These are phyloP conservation scores for Pseudogymnoascus pannorum DNA, from an alignment of 2,329 filamentous ascomycete species.

Conservation along the genomic window DNA sequence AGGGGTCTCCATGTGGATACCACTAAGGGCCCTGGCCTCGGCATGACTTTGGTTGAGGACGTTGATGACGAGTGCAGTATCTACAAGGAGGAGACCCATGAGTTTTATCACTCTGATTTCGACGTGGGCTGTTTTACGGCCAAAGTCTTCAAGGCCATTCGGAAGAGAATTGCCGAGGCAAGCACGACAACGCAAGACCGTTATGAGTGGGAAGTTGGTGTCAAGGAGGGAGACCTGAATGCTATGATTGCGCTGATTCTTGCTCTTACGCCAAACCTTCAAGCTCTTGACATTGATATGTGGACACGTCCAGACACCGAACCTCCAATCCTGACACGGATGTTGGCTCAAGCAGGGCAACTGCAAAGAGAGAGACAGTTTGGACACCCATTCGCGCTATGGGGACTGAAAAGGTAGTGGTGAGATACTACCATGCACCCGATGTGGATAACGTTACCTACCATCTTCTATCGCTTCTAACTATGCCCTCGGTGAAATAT, in stretches of 20 bases:
- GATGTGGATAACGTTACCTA: background rate
- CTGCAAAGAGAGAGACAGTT: background rate
- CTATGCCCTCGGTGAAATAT: background rate
- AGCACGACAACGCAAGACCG: background rate
- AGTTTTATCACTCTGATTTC: background rate
- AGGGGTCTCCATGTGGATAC: background rate
- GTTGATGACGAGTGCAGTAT: background rate
- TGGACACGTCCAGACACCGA: background rate
- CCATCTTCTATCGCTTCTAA: background rate
- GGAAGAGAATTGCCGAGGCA: background rate
- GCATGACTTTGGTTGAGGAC: background rate
- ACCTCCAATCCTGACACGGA: background rate
- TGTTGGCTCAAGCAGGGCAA: background rate
- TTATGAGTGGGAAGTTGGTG: background rate
- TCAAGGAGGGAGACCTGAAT: background rate
- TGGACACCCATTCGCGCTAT: background rate
- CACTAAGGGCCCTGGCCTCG: background rate
- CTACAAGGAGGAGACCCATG: background rate
- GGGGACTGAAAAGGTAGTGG: background rate
- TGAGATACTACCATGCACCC: background rate
- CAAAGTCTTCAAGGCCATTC: background rate
- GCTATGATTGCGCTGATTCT: background rate
- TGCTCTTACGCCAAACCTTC: background rate
- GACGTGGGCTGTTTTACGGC: background rate
- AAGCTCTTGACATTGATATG: background rate